A percentile compares a stretch with the other conserved stretches of the same genome.
These are phyloP conservation scores for Trichothecium sympodiale DNA, from an alignment of 2,329 filamentous ascomycete species.

Conservation along the genomic window DNA sequence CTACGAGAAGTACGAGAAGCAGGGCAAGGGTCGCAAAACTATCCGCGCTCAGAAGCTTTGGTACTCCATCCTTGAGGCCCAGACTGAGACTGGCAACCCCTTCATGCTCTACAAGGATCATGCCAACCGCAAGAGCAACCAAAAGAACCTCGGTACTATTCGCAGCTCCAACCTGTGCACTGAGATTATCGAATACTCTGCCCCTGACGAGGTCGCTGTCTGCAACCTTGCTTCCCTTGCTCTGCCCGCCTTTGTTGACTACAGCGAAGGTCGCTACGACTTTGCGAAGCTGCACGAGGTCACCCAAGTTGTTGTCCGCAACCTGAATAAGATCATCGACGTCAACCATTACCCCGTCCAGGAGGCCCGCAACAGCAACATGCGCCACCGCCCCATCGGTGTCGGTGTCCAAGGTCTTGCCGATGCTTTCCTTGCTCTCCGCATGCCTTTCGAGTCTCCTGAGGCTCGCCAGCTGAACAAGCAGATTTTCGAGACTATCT, in stretches of 20 bases:
- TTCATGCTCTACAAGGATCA: slow-evolving; percentile 99
- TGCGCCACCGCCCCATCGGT: slow-evolving; percentile 91
- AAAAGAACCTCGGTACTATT: slow-evolving; percentile 98
- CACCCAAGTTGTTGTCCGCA: slow-evolving; percentile 80
- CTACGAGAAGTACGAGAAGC: slow-evolving; percentile 84
- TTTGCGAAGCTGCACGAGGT: slow-evolving; percentile 97
- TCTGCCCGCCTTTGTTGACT: slow-evolving; percentile 83
- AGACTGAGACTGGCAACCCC: slow-evolving; percentile 97
- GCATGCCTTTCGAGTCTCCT: slow-evolving; percentile 91
- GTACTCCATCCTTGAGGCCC: slow-evolving; percentile 96
- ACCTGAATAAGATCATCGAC: slow-evolving; percentile 97
- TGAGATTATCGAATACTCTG: slow-evolving; percentile 95
- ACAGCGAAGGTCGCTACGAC: slow-evolving; percentile 75
- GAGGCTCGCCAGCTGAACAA: slow-evolving; percentile 91
- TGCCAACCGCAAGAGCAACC: slow-evolving; percentile 99
- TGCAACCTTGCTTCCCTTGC: slow-evolving; percentile 96
- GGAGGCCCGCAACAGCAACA: slow-evolving; percentile 91
- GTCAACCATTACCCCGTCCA: slow-evolving; percentile 97
- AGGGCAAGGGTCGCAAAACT: slow-evolving; percentile 79
- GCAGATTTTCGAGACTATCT: slow-evolving; percentile 99
- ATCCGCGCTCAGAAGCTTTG: slow-evolving; percentile 98
- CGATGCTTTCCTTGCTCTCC: slow-evolving; percentile 93
- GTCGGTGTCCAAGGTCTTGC: slow-evolving; percentile 96
- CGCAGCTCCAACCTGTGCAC: slow-evolving; percentile 98
- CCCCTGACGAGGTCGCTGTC: slow-evolving; percentile 95